A percentile compares a stretch with the other conserved stretches of the same genome.
These are phyloP conservation scores for Leishmania mexicana DNA, from an alignment of 208 protist species.

Conservation along the genomic window DNA sequence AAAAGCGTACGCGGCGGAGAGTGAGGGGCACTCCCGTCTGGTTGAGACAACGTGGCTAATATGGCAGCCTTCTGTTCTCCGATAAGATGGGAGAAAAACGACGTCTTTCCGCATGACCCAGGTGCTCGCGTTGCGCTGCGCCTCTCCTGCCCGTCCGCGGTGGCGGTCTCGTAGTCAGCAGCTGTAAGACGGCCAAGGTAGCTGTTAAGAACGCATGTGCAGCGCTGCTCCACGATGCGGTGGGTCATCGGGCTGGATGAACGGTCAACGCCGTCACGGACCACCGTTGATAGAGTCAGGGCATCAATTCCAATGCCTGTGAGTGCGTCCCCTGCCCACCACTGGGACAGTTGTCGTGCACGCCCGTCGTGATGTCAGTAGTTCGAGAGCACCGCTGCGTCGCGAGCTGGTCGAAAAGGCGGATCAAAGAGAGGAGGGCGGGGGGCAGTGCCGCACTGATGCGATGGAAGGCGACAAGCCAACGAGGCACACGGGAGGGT, in stretches of 20 bases:
- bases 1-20: slow-evolving; percentile 37
- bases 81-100: slow-evolving; percentile 67
- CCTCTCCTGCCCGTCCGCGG: slow-evolving; percentile 45
- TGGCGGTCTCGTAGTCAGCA: slow-evolving; percentile 47
- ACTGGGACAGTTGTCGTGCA: slow-evolving; percentile 61
- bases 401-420: not conserved
- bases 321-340: slow-evolving; percentile 94
- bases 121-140: not conserved
- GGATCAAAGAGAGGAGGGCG: not conserved
- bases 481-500: not conserved
- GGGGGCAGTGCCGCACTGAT: not conserved
- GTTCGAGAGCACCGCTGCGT: slow-evolving; percentile 31
- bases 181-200: slow-evolving; percentile 98
- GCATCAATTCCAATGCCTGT: slow-evolving; percentile 98
- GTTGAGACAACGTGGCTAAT: slow-evolving; percentile 50
- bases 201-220: slow-evolving; percentile 92
- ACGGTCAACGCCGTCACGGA: slow-evolving; percentile 95
- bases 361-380: slow-evolving; percentile 69
- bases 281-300: slow-evolving; percentile 91
- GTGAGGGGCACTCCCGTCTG: slow-evolving; percentile 39
- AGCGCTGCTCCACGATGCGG: slow-evolving; percentile 93
- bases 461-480: not conserved
- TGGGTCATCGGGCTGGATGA: slow-evolving; percentile 95
- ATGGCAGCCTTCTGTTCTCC: slow-evolving; percentile 71
- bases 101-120: slow-evolving; percentile 51